These are phyloP conservation scores for Floccularia luteovirens DNA, from an alignment of 768 basidiomycete species.

Conservation along the genomic window DNA sequence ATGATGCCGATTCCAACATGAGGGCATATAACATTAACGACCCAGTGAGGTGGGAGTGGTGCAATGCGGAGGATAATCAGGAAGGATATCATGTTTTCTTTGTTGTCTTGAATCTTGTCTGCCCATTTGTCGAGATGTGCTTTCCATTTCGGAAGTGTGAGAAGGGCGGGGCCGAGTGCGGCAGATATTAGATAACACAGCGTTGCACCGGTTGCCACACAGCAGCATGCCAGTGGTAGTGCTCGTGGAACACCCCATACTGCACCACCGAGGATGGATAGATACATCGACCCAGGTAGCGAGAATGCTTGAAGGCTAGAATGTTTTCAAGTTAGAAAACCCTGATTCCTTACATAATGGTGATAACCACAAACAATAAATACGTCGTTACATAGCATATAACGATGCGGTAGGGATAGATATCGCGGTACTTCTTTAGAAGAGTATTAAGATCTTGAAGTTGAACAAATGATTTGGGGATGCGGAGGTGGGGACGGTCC, in stretches of 20 bases:
- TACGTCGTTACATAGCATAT: conserved; percentile 86
- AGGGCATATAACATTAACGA: conserved; percentile 87
- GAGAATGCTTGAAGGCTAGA: conserved; percentile 91
- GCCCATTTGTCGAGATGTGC: conserved; percentile 78
- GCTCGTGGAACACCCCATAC: conserved; percentile 89
- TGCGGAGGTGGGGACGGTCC: conserved; percentile 68
- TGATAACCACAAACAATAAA: conserved; percentile 67
- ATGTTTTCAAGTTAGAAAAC: conserved; percentile 5
- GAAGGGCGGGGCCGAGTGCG: conserved; percentile 86
- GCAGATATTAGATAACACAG: conserved; percentile 92
- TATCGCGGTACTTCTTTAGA: conserved; percentile 86
- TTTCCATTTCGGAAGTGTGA: conserved; percentile 82
- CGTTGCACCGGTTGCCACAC: conserved; percentile 85
- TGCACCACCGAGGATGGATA: conserved; percentile 93
- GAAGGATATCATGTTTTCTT: conserved; percentile 83
- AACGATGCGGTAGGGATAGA: conserved; percentile 80
- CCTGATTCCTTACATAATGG: conserved; percentile 1
- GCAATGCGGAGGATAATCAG: conserved; percentile 93
- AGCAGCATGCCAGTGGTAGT: conserved; percentile 84
- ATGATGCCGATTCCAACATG: conserved; percentile 83
- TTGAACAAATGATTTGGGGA: conserved; percentile 86
- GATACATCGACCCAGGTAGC: conserved; percentile 95
- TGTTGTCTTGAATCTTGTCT: conserved; percentile 68
- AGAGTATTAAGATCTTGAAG: conserved; percentile 80
- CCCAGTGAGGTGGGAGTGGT: conserved; percentile 95